Evolutionary conservation across 164 flowering plant genomes (phyloP), one percentile per base, ranked within the genome.

Genomic region (Nelumbo lutea): DNA sequence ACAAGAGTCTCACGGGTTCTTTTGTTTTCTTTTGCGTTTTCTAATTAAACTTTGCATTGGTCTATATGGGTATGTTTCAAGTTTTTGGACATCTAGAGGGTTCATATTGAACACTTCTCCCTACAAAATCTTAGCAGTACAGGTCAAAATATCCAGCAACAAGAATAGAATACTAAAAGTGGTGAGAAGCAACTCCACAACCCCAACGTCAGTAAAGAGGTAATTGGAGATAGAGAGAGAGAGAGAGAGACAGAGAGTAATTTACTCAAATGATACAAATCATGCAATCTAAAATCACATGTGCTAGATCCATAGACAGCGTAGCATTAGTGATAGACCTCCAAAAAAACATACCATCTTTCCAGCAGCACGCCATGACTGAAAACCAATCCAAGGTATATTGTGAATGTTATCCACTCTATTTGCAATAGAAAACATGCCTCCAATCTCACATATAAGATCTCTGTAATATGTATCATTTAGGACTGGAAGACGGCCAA

Each of bases 331-430:
- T 15, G 59, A 47, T 14, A 70, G 8, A 41, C 44, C 9, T 61
- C 57, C 58, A 62, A 60, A 44, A 67, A 71, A 45, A 70, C 52
- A 48, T 83, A 93, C 98, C 93, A 85, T 87, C 75, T 89, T 91
- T 71, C 93, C 97, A 75, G 87, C 72, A 68, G 99, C 91, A 75
- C 73, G 93, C 98, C 98, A 96, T 68, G 99, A 93, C 78, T 96
- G 97, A 74, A 93, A 96, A 56, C 99, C 99, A 76, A 96, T 93
- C 99, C 99, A 96, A 68, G 99, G 97, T 75, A 88, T 79, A 72
- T 69, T 86, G 81, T 96, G 99, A 81, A 92, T 80, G 71, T 81
- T 75, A 72, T 95, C 99, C 74, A 92, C 83, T 72, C 59, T 83
- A 65, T 85, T 86, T 59, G 99, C 97, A 84, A 96, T 77, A 42